These are phyloP conservation scores for Amanita rubescens DNA, from an alignment of 768 basidiomycete genomes.

Conservation along the genomic window DNA sequence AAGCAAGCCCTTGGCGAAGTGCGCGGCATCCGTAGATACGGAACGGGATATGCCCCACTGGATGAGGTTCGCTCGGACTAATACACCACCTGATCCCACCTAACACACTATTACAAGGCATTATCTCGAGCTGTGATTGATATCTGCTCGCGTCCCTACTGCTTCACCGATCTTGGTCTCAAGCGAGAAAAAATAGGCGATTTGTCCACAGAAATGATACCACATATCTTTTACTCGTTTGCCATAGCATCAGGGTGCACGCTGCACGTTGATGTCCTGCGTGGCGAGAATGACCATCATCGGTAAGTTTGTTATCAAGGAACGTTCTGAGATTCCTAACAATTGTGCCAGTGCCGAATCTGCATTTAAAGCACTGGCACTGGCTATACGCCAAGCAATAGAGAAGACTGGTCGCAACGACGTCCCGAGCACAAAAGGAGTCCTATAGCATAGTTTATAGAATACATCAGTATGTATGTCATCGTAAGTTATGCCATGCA, in stretches of 20 bases:
- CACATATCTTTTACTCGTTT: constrained; percentile 96
- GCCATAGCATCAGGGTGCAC: constrained; percentile 95
- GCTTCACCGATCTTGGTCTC: constrained; percentile 84
- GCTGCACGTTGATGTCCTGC: constrained; percentile 87
- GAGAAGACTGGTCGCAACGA: constrained; percentile 83
- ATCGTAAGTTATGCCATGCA: constrained; percentile 8
- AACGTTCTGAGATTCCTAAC: not conserved
- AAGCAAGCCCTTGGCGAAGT: constrained; percentile 94
- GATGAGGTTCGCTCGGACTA: constrained; percentile 65
- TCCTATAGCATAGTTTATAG: constrained; percentile 36
- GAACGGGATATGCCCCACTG: constrained; percentile 92
- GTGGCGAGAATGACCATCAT: constrained; percentile 98
- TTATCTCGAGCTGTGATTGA: constrained; percentile 95
- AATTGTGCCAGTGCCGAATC: constrained; percentile 71
- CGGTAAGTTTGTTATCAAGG: constrained; percentile 43
- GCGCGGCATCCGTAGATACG: constrained; percentile 89
- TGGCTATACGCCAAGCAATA: constrained; percentile 94
- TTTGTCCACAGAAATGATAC: constrained; percentile 95
- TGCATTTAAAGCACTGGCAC: constrained; percentile 94
- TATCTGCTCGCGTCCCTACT: constrained; percentile 96
- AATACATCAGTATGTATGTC: not conserved
- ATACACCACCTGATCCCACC: constrained; percentile 2
- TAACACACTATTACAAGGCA: constrained; percentile 44
- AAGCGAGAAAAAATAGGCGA: constrained; percentile 92
- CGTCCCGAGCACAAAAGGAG: constrained; percentile 95